Percentiles rank a stretch among this genome's conserved stretches.
Conservation (phyloP, 306 rosid species). For the Trifolium pratense region DNA sequence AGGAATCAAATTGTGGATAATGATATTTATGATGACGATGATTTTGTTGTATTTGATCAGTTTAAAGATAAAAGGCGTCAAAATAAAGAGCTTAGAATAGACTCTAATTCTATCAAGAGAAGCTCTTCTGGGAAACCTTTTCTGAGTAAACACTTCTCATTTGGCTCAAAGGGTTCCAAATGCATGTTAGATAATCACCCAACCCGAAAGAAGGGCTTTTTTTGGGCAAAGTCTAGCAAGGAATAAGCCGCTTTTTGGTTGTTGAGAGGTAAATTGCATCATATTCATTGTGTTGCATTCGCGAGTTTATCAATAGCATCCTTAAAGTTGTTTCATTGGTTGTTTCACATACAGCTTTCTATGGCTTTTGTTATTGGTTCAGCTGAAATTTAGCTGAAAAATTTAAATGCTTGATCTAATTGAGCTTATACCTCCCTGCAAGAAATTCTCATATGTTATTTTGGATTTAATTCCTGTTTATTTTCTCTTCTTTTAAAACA, state of each 20-base stretch:
- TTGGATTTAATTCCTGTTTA: slow-evolving; percentile 14
- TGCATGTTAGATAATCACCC: slow-evolving; percentile 56
- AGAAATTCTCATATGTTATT: slow-evolving; percentile 25
- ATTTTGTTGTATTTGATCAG: slow-evolving; percentile 55
- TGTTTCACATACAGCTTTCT: background rate
- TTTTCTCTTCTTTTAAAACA: slow-evolving; percentile 43
- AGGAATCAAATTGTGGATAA: slow-evolving; percentile 62
- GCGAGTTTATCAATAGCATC: slow-evolving; percentile 26
- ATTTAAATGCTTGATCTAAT: slow-evolving; percentile 8
- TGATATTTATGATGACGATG: slow-evolving; percentile 55
- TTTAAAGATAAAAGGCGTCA: slow-evolving; percentile 54
- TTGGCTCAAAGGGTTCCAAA: slow-evolving; percentile 78
- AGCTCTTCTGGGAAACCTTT: slow-evolving; percentile 72
- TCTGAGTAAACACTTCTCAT: slow-evolving; percentile 81
- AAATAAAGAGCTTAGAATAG: slow-evolving; percentile 58
- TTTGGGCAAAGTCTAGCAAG: slow-evolving; percentile 86
- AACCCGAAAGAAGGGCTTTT: slow-evolving; percentile 81
- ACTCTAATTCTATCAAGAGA: slow-evolving; percentile 68
- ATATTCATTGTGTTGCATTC: slow-evolving; percentile 35
- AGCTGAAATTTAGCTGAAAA: slow-evolving; percentile 14
- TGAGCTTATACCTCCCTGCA: slow-evolving; percentile 13
- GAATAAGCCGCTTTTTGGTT: slow-evolving; percentile 49
- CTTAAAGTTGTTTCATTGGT: slow-evolving; percentile 25
- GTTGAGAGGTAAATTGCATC: slow-evolving; percentile 58
- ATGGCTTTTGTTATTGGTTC: slow-evolving; percentile 35